These are phyloP conservation scores for Puccinia hordei DNA, from an alignment of 1,284 basidiomycete species.

Conservation along the genomic window DNA sequence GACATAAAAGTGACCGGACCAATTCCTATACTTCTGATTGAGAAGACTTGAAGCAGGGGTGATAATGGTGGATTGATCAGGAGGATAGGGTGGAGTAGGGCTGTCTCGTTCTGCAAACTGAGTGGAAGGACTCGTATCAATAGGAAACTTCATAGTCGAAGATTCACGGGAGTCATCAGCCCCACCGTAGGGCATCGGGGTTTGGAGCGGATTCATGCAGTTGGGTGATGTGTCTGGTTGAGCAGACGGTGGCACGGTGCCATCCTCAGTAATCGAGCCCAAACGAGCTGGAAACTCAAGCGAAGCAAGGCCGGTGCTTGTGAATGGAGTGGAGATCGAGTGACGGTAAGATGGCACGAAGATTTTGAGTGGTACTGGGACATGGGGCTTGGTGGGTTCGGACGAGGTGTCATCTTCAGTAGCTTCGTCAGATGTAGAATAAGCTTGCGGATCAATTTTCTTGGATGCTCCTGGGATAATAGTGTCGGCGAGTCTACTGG, in stretches of 20 bases:
- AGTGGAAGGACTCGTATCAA: neutral
- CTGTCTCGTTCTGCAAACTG: neutral
- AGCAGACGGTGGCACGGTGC: neutral
- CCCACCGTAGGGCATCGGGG: neutral
- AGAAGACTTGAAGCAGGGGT: neutral
- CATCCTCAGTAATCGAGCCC: conserved; percentile 15
- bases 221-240: neutral
- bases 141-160: neutral
- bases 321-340: conserved; percentile 11
- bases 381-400: neutral
- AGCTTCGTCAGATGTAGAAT: neutral
- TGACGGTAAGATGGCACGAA: neutral
- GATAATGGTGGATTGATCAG: neutral
- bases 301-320: neutral
- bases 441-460: neutral
- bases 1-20: conserved; percentile 9
- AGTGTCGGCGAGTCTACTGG: too few species aligned
- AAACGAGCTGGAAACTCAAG: conserved; percentile 10
- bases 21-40: conserved; percentile 23
- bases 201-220: conserved; percentile 6
- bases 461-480: neutral
- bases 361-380: conserved; percentile 20
- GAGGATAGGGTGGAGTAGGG: neutral
- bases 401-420: neutral
- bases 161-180: neutral